A percentile compares a stretch with the other conserved stretches of the same genome.
Evolutionary conservation across 163 green algal species (phyloP).

Genomic region (Coccomyxa subellipsoidea): DNA sequence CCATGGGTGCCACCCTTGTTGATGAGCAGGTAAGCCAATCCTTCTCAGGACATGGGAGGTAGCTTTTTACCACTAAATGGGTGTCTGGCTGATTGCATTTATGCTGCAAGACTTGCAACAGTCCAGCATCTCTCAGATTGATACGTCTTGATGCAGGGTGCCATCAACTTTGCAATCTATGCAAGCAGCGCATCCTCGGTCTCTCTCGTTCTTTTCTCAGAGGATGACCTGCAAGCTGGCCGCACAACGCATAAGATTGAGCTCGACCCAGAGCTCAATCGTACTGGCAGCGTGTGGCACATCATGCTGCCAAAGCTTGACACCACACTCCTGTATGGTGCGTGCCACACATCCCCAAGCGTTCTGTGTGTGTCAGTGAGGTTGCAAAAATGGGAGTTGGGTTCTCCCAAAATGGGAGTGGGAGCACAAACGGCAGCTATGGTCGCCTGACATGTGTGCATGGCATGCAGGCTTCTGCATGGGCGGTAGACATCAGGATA

Average conservation of each 20-base stretch:
- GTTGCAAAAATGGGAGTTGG: too few species aligned
- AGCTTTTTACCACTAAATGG: too few species aligned
- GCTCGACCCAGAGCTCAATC: slow-evolving; percentile 63
- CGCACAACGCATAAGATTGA: slow-evolving; percentile 51
- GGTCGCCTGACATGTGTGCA: too few species aligned
- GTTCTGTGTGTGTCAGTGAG: too few species aligned
- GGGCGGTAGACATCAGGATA: not conserved
- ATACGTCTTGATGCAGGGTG: slow-evolving; percentile 42
- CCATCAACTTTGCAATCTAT: slow-evolving; percentile 78
- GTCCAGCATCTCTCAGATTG: not conserved
- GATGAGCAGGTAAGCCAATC: slow-evolving; percentile 36
- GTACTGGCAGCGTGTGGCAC: slow-evolving; percentile 85
- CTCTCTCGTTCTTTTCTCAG: slow-evolving; percentile 76
- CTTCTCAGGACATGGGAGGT: not conserved
- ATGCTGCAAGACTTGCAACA: not conserved
- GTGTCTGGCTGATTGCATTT: too few species aligned
- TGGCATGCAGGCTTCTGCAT: not conserved
- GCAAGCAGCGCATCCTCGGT: slow-evolving; percentile 44
- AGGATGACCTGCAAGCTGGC: slow-evolving; percentile 60
- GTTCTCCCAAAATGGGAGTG: too few species aligned
- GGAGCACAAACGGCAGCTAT: too few species aligned
- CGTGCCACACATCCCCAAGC: not conserved
- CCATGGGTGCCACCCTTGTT: slow-evolving; percentile 54
- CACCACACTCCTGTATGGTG: slow-evolving; percentile 74
- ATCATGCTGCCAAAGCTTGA: slow-evolving; percentile 62